These are phyloP conservation scores for Novymonas esmeraldas DNA, from an alignment of 208 protist species.

Conservation along the genomic window DNA sequence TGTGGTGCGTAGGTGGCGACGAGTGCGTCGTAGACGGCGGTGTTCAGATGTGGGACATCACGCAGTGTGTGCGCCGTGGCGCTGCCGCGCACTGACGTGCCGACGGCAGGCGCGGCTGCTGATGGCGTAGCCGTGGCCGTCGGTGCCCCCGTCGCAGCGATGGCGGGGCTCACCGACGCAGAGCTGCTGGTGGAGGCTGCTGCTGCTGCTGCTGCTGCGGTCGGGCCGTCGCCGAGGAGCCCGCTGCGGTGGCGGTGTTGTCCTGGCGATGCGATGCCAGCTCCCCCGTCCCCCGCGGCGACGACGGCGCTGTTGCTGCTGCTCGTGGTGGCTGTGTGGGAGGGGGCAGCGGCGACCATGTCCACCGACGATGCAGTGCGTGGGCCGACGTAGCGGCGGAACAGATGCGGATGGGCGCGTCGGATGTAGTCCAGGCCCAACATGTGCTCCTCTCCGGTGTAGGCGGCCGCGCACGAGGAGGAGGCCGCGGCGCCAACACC, in stretches of 20 bases:
- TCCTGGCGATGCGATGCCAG: background rate
- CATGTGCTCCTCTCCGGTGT: slow-evolving; percentile 71
- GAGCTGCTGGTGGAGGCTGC: background rate
- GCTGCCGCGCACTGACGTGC: too few species aligned
- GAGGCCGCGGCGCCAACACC: background rate
- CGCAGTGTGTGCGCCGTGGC: slow-evolving; percentile 1
- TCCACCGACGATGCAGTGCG: too few species aligned
- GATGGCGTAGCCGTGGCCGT: background rate
- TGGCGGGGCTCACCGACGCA: background rate
- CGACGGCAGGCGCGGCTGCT: too few species aligned
- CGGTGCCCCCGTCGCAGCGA: background rate
- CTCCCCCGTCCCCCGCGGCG: background rate
- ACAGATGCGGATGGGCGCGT: slow-evolving; percentile 74
- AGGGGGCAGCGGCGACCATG: background rate
- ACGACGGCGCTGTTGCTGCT: slow-evolving; percentile 1
- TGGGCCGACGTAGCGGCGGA: slow-evolving; percentile 40
- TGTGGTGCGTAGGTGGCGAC: slow-evolving; percentile 6
- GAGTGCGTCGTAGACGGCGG: slow-evolving; percentile 29
- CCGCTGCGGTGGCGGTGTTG: background rate
- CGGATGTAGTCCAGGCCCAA: slow-evolving; percentile 69
- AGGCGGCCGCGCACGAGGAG: slow-evolving; percentile 22
- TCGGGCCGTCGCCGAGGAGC: background rate
- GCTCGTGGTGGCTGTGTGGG: background rate
- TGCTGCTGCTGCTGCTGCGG: background rate
- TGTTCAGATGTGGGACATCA: slow-evolving; percentile 27